Conservation (phyloP, 2,329 filamentous ascomycete species). For the Raffaelea ambrosiae region DNA sequence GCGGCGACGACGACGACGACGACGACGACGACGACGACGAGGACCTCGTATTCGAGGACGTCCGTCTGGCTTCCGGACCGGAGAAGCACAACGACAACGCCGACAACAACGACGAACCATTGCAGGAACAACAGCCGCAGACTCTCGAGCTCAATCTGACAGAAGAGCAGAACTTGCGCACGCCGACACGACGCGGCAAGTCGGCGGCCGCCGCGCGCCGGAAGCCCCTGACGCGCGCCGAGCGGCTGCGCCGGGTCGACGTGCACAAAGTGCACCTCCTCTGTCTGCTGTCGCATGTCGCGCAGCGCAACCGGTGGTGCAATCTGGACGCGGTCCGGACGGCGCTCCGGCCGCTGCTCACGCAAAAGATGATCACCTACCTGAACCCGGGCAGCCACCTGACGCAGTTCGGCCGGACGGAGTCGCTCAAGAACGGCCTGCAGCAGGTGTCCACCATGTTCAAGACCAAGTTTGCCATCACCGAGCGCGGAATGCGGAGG, state of each 20-base stretch:
- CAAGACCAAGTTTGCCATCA: constrained; percentile 61
- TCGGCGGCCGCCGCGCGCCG: constrained; percentile 30
- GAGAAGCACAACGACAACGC: not conserved
- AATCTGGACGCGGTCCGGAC: constrained; percentile 65
- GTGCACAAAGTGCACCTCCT: constrained; percentile 84
- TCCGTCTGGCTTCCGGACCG: not conserved
- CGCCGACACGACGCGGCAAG: constrained; percentile 17
- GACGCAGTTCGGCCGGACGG: constrained; percentile 66
- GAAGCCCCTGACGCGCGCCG: constrained; percentile 44
- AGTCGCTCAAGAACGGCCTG: constrained; percentile 73
- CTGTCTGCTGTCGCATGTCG: constrained; percentile 70
- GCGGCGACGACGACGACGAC: constrained; percentile 9
- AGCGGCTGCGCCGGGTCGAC: constrained; percentile 52
- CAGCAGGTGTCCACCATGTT: constrained; percentile 60
- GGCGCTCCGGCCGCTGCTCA: constrained; percentile 55
- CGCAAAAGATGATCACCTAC: constrained; percentile 55
- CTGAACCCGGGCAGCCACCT: constrained; percentile 59
- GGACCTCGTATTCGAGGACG: constrained; percentile 8
- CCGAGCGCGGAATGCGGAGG: constrained; percentile 58
- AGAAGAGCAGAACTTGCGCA: constrained; percentile 28
- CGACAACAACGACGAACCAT: not conserved
- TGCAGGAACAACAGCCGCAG: constrained; percentile 4
- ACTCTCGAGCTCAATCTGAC: constrained; percentile 46
- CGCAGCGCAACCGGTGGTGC: constrained; percentile 80
- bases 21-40: constrained; percentile 10